phyloP scores from a whole-genome alignment of 192 early-diverging fungal genomes.

The Funneliformis mosseae region DNA sequence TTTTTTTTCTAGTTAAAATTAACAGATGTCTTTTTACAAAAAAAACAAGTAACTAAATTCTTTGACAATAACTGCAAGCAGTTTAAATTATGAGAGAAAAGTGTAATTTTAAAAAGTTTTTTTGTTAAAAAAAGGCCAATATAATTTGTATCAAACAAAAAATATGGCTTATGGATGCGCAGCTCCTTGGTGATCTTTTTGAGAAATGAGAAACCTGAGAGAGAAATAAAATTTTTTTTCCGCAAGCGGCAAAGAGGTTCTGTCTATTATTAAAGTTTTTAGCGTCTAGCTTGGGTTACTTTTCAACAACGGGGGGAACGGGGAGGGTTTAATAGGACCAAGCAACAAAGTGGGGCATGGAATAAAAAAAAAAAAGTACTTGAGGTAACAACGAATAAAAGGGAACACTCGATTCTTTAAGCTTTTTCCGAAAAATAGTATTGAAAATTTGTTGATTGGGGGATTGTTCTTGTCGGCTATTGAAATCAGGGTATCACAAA shows the following conservation, averaged over 20 bases:
- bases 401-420: not conserved
- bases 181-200: slow-evolving; percentile 31
- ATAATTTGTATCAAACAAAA: slow-evolving; percentile 36
- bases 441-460: not conserved
- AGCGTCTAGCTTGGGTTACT: slow-evolving; percentile 18
- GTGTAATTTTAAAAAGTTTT: not conserved
- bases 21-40: slow-evolving; percentile 14
- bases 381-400: slow-evolving; percentile 6
- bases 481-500: not conserved
- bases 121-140: slow-evolving; percentile 12
- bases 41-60: slow-evolving; percentile 4
- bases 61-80: not conserved
- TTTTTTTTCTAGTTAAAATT: not conserved
- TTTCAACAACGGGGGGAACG: not conserved
- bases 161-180: slow-evolving; percentile 21
- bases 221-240: slow-evolving; percentile 20
- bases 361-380: slow-evolving; percentile 6
- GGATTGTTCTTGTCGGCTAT: not conserved
- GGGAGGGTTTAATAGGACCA: not conserved
- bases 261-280: slow-evolving; percentile 6
- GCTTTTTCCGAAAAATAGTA: too few relatives aligned
- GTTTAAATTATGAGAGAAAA: not conserved
- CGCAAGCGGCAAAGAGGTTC: slow-evolving; percentile 23
- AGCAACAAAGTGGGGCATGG: not conserved
- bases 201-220: slow-evolving; percentile 1